phyloP scores from a whole-genome alignment of 345 rosid species.

The Sisymbrium altissimum region DNA sequence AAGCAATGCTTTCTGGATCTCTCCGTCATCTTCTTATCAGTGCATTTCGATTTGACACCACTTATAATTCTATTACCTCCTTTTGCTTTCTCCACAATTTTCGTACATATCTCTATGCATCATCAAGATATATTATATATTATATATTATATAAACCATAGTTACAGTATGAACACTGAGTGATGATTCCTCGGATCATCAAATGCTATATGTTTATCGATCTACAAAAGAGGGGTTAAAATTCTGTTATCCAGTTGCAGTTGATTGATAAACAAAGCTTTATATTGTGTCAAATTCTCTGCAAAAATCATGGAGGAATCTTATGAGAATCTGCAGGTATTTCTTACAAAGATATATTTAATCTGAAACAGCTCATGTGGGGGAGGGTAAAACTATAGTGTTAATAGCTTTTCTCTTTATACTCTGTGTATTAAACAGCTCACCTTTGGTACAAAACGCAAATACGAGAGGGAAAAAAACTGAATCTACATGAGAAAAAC shows the following conservation, averaged over 20 bases:
- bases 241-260: conserved; percentile 3
- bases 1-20: conserved; percentile 5
- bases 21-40: background rate
- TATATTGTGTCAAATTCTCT: conserved; percentile 17
- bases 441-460: conserved; percentile 9
- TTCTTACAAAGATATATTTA: background rate
- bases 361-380: conserved; percentile 14
- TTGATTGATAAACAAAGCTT: background rate
- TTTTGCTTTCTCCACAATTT: conserved; percentile 29
- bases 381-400: conserved; percentile 12
- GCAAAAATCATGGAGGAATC: conserved; percentile 26
- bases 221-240: background rate
- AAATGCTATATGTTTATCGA: background rate
- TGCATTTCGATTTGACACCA: conserved; percentile 36
- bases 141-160: background rate
- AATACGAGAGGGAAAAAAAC: background rate
- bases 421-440: conserved; percentile 11
- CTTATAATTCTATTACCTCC: conserved; percentile 2
- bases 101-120: background rate
- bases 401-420: conserved; percentile 9
- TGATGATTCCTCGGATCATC: conserved; percentile 12
- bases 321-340: conserved; percentile 25
- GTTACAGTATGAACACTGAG: background rate
- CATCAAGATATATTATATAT: background rate
- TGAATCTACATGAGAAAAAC: conserved; percentile 23